These are phyloP conservation scores for Penicillium sclerotigenum DNA, from an alignment of 2,329 filamentous ascomycete genomes.

Conservation along the genomic window DNA sequence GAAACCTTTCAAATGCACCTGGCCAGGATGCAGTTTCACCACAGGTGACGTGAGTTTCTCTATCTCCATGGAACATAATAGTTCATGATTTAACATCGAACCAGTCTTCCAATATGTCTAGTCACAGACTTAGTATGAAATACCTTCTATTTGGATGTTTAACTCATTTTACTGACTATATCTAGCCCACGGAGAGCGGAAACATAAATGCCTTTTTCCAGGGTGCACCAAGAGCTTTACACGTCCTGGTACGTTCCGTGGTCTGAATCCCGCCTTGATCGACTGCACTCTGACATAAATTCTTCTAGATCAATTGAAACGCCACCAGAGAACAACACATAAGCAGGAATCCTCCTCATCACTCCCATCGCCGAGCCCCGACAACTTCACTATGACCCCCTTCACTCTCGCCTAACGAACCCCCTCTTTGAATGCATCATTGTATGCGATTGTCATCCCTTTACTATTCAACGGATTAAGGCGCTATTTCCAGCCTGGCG, in stretches of 20 bases:
- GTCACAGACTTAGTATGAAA: constrained; percentile 42
- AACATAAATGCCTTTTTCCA: constrained; percentile 40
- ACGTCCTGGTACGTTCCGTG: constrained; percentile 37
- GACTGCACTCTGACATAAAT: background rate
- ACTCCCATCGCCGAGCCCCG: constrained; percentile 25
- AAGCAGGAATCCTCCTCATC: constrained; percentile 24
- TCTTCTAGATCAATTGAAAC: constrained; percentile 41
- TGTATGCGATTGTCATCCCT: constrained; percentile 9
- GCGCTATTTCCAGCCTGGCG: constrained; percentile 7
- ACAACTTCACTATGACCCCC: constrained; percentile 22
- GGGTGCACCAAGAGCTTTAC: constrained; percentile 46
- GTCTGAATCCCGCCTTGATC: too few relatives aligned
- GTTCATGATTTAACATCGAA: background rate
- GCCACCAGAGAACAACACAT: constrained; percentile 39
- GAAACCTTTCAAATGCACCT: constrained; percentile 45
- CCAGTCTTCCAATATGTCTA: constrained; percentile 47
- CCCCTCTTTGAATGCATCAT: background rate
- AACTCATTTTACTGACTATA: constrained; percentile 10
- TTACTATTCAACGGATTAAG: constrained; percentile 4
- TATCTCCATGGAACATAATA: background rate
- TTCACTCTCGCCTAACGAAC: constrained; percentile 16
- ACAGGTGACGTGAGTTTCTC: constrained; percentile 42
- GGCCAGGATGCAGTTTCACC: constrained; percentile 43
- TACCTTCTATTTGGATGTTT: background rate
- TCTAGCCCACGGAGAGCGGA: constrained; percentile 41